These are phyloP conservation scores for Ilyonectria sp. DNA, from an alignment of 2,329 filamentous ascomycete species.

Conservation along the genomic window DNA sequence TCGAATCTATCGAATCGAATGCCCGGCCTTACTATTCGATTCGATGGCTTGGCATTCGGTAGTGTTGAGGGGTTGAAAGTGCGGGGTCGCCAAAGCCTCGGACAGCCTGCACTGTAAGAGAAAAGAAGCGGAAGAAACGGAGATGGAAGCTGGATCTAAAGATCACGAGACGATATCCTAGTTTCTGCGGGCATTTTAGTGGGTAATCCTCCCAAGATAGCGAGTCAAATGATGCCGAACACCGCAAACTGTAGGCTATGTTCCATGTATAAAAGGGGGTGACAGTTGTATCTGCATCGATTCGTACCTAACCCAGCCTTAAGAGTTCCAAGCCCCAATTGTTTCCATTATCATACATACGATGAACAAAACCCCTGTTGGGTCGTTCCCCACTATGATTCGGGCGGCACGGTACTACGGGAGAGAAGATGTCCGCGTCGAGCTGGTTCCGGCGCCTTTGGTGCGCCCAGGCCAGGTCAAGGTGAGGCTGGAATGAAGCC, in stretches of 20 bases:
- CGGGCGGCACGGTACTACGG: not conserved
- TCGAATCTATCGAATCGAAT: too few relatives aligned
- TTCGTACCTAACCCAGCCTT: not conserved
- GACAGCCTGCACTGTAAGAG: not conserved
- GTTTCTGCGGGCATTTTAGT: not conserved
- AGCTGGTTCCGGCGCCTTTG: not conserved
- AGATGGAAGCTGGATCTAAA: not conserved
- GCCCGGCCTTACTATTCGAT: too few relatives aligned
- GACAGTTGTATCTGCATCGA: not conserved
- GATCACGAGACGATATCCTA: not conserved
- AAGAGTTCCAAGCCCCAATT: not conserved
- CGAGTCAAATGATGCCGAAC: not conserved
- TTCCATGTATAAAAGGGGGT: not conserved
- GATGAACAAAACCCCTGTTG: not conserved
- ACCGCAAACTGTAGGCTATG: not conserved
- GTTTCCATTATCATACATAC: not conserved
- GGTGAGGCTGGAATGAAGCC: not conserved
- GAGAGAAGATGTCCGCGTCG: not conserved
- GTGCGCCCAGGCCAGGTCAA: not conserved
- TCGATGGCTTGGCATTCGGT: not conserved
- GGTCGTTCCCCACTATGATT: not conserved
- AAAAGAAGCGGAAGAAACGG: not conserved
- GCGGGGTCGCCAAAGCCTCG: not conserved
- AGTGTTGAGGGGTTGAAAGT: not conserved
- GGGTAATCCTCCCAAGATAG: not conserved